phyloP scores from a whole-genome alignment of 2,329 filamentous ascomycete genomes.

The Aspergillus fumigatus region DNA sequence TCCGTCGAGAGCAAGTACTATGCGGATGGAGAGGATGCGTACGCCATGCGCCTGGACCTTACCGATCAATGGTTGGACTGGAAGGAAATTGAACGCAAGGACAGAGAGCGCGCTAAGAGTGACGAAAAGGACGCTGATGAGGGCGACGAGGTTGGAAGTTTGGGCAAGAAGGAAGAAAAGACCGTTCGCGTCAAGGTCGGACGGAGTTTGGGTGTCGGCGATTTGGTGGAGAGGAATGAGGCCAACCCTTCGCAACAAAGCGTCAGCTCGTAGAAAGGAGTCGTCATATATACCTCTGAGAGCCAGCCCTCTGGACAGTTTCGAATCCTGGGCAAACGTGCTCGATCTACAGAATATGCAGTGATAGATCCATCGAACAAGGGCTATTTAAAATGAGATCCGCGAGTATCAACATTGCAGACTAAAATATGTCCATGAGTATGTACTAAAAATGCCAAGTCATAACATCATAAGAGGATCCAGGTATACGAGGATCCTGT shows the following conservation, averaged over 20 bases:
- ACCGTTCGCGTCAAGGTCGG: slow-evolving; percentile 86
- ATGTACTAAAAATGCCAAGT: neutral
- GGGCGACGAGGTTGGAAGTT: slow-evolving; percentile 65
- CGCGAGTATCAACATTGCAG: neutral
- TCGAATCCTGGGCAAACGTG: neutral
- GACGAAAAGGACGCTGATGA: slow-evolving; percentile 50
- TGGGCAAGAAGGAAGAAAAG: slow-evolving; percentile 55
- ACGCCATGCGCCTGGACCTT: slow-evolving; percentile 87
- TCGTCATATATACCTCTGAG: neutral
- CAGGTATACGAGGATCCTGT: neutral
- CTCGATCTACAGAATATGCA: neutral
- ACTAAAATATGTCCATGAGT: neutral
- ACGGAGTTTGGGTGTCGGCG: slow-evolving; percentile 69
- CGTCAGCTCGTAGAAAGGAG: neutral
- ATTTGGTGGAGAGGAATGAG: slow-evolving; percentile 49
- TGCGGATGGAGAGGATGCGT: slow-evolving; percentile 95
- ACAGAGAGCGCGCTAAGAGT: slow-evolving; percentile 29
- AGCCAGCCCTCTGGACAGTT: neutral
- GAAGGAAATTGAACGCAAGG: slow-evolving; percentile 44
- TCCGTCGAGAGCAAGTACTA: slow-evolving; percentile 61
- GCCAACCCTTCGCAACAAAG: slow-evolving; percentile 10
- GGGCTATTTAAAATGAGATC: neutral
- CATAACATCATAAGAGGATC: neutral
- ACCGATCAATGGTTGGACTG: slow-evolving; percentile 42
- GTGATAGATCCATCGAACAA: neutral